Evolutionary conservation across 2,329 filamentous ascomycete species (phyloP), one percentile per base, ranked within the genome.

Genomic region (Botrytis elliptica): DNA sequence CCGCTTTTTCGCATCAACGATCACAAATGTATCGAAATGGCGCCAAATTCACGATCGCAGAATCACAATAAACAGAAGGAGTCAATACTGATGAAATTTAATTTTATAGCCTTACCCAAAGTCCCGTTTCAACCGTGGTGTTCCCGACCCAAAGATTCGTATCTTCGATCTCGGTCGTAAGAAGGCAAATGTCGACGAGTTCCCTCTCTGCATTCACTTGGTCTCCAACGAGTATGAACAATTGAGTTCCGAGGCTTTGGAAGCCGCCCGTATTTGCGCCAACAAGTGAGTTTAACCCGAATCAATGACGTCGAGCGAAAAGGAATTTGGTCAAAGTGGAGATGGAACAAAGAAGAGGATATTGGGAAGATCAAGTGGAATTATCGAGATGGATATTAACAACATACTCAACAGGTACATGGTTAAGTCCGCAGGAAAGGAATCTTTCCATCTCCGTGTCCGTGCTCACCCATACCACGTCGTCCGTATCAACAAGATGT

Each of bases 401-500:
- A 49, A 69, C 18, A 68, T 74, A 57, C 74, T 72, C 49, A 73
- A 64, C 63, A 82, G 81, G 75, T 84, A 92, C 88, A 85, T 92
- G 79, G 89, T 91, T 85, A 92, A 92, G 89, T 85, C 86, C 81
- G 85, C 86, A 81, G 90, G 90, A 85, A 92, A 92, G 88, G 90
- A 92, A 83, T 85, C 86, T 83, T 92, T 92, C 89, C 90, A 92
- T 85, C 86, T 92, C 80, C 90, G 90, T 82, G 88, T 92, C 84
- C 90, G 96, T 84, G 95, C 94, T 84, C 96, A 99, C 91, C 96
- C 96, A 80, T 99, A 93, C 94, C 96, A 99, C 90, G 96, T 99
- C 88, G 93, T 99, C 90, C 96, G 96, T 88, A 99, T 99, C 95
- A 99, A 99, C 94, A 99, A 99, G 93, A 99, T 99, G 96, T 95